Evolutionary conservation across 1,284 basidiomycete species (phyloP), one percentile per base, ranked within the genome.

Genomic region (Melampsora abietis-canadensis): DNA sequence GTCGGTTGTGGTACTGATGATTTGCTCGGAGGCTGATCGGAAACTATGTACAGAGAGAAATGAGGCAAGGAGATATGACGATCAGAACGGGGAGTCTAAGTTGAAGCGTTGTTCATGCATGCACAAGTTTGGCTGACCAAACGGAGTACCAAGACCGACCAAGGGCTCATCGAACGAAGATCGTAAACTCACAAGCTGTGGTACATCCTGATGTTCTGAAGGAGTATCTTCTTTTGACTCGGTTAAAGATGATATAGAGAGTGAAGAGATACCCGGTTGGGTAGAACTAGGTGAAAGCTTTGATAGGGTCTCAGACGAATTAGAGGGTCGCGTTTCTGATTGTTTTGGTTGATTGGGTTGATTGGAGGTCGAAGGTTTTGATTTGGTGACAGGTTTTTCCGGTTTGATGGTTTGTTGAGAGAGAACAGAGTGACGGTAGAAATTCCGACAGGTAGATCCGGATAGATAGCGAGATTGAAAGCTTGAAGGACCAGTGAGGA

Each of bases 141-240:
- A 48, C 48, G 68, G 68, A 65, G 69, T 60, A 65, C 62, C 59
- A 48, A 73, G 69, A 73, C 69, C 69, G 40, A 73, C 62, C 62
- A 73, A 66, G 48, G 69, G 69, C 40, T 73, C 69, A 51, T 73
- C 47, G 31, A 73, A 73, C 37, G 69, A 73, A 44, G 69, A 73
- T n/a, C 51, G 51, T 54, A 54, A 27, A 54, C 51, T n/a, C 27
- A 27, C 51, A 27, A 27, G n/a, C 51, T 54, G 51, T 8, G 51
- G 51, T n/a, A n/a, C 51, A 54, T 54, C 27, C 51, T 54, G 51
- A 54, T 17, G 51, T 27, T n/a, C 51, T 6, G 27, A 27, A 54
- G 5, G 51, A 54, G n/a, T 54, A 15, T n/a, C 27, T n/a, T n/a
- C 7, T n/a, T 54, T 27, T 27, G 51, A n/a, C 0, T 54, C 51